These are phyloP conservation scores for Phragmites australis DNA, from an alignment of 176 grass and related monocot genomes.

Conservation along the genomic window DNA sequence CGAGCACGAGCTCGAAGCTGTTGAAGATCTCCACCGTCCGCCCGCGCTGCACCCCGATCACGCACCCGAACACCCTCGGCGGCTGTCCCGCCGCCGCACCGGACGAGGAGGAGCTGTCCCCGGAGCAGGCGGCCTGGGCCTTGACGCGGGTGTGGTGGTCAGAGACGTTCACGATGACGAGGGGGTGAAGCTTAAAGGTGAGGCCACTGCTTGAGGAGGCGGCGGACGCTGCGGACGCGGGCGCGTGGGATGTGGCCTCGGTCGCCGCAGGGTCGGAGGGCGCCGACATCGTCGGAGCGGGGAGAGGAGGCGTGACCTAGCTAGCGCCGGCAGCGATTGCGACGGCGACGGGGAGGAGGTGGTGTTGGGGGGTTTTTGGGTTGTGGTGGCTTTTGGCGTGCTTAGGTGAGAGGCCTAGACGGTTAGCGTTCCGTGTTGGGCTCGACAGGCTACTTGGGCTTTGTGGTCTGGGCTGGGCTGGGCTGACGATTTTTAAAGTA, in stretches of 20 bases:
- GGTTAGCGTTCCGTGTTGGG: not conserved
- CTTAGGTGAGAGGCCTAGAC: not conserved
- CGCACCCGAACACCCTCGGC: slow-evolving; percentile 83
- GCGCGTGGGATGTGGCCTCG: not conserved
- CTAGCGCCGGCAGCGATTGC: slow-evolving; percentile 20
- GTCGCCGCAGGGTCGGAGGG: slow-evolving; percentile 21
- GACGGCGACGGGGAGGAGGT: not conserved
- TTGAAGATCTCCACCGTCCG: slow-evolving; percentile 99
- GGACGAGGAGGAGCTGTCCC: slow-evolving; percentile 27
- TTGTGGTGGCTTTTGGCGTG: slow-evolving; percentile 14
- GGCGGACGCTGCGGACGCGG: slow-evolving; percentile 17
- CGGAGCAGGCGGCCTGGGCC: slow-evolving; percentile 63
- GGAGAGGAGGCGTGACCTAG: slow-evolving; percentile 31
- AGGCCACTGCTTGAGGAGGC: slow-evolving; percentile 84
- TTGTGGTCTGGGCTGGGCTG: not conserved
- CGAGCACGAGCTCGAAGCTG: slow-evolving; percentile 97
- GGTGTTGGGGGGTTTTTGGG: slow-evolving; percentile 21
- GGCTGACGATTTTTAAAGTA: no score
- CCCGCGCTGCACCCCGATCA: slow-evolving; percentile 93
- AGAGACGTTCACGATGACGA: slow-evolving; percentile 98
- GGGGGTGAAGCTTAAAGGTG: slow-evolving; percentile 97
- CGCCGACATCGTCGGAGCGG: slow-evolving; percentile 49
- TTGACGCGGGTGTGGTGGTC: slow-evolving; percentile 98
- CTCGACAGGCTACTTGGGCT: not conserved
- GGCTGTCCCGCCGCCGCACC: slow-evolving; percentile 10